Conservation (phyloP, 768 basidiomycete species). For the Tephrocybe rancida region DNA sequence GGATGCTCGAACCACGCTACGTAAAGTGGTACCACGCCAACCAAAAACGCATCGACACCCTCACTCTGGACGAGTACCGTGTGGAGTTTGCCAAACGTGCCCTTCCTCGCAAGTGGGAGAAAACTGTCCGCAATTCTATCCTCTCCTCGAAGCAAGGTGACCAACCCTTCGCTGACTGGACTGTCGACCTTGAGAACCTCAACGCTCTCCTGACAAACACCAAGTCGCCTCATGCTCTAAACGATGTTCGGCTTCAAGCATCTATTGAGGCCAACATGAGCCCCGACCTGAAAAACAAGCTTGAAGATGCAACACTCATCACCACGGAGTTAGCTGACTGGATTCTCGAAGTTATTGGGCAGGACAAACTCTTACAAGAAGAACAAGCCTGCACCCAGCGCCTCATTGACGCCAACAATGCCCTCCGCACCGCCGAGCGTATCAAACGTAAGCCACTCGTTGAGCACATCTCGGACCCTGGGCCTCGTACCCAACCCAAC, state of each 20-base stretch:
- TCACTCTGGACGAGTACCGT: slow-evolving; percentile 15
- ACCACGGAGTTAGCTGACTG: neutral
- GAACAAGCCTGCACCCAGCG: neutral
- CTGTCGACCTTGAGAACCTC: neutral
- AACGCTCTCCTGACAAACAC: neutral
- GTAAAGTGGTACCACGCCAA: slow-evolving; percentile 17
- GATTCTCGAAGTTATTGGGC: too few relatives aligned
- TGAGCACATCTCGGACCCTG: too few relatives aligned
- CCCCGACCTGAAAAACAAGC: too few relatives aligned
- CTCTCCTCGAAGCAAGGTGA: too few relatives aligned
- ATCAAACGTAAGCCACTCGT: neutral
- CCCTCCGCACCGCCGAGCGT: neutral
- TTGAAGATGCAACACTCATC: neutral
- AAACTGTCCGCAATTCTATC: neutral
- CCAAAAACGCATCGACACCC: slow-evolving; percentile 14
- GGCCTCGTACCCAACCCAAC: too few relatives aligned
- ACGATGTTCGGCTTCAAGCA: too few relatives aligned
- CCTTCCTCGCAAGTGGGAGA: slow-evolving; percentile 5
- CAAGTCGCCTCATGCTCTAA: too few relatives aligned
- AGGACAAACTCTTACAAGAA: neutral
- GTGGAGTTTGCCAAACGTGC: slow-evolving; percentile 9
- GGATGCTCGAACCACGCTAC: slow-evolving; percentile 18
- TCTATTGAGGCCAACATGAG: too few relatives aligned
- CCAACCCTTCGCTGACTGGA: neutral
- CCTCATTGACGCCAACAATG: neutral